Percentiles rank a stretch among this genome's conserved stretches.
Evolutionary conservation across 108 stramenopile genomes (phyloP).

Genomic region (Hondaea fermentalgiana): DNA sequence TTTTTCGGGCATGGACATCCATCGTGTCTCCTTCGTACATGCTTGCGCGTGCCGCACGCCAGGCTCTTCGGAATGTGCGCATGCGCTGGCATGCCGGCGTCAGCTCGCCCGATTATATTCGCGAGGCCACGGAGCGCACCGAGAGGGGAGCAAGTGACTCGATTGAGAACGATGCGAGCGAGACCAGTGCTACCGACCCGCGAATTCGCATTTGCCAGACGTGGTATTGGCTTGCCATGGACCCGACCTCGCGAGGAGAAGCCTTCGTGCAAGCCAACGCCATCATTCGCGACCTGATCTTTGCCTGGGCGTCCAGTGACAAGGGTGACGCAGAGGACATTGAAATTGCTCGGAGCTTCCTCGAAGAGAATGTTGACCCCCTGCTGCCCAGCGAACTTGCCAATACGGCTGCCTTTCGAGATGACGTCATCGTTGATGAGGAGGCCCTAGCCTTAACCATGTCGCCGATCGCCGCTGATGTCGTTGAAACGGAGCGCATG

Average conservation of each 20-base stretch:
- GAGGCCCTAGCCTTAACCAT: background rate
- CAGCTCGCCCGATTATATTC: background rate
- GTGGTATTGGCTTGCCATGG: background rate
- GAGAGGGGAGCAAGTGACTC: background rate
- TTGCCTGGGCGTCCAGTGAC: background rate
- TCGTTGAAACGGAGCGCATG: background rate
- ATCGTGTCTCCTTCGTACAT: background rate
- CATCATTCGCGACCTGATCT: background rate
- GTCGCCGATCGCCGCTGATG: background rate
- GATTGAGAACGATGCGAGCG: background rate
- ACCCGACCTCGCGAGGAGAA: background rate
- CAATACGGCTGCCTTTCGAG: background rate
- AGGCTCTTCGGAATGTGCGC: background rate
- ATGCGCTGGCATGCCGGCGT: background rate
- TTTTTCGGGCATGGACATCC: background rate
- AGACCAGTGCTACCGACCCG: background rate
- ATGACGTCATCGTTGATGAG: background rate
- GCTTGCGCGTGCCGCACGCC: background rate
- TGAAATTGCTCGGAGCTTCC: background rate
- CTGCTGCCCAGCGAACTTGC: background rate
- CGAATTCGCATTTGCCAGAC: background rate
- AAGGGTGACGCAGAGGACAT: background rate
- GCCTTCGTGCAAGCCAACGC: constrained; percentile 5
- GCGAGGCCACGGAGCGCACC: background rate
- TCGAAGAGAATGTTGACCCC: background rate